Evolutionary conservation across 2,329 filamentous ascomycete species (phyloP).

Genomic region (Falciphora oryzae): DNA sequence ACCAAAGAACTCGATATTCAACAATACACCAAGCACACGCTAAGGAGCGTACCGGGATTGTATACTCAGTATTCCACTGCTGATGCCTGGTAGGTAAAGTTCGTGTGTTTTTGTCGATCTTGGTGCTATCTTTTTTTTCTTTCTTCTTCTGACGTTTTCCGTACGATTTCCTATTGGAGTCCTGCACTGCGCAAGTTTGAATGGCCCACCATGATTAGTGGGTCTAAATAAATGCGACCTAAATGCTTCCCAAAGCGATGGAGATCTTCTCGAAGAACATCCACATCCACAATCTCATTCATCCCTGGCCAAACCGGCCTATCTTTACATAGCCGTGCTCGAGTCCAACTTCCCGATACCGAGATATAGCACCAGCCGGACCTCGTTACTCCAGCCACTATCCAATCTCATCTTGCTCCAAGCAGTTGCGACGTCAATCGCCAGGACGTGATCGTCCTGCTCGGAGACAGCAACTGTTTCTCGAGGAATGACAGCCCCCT

Average conservation of each 20-base stretch:
- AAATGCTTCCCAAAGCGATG: too few species aligned
- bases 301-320: not conserved
- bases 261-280: too few species aligned
- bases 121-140: not conserved
- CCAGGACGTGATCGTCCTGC: constrained; percentile 54
- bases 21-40: not conserved
- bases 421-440: constrained; percentile 69
- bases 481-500: constrained; percentile 61
- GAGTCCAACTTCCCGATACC: constrained; percentile 10
- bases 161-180: not conserved
- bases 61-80: not conserved
- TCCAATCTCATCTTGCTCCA: constrained; percentile 70
- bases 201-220: not conserved
- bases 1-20: not conserved
- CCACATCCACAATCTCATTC: too few species aligned
- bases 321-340: not conserved
- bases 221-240: not conserved
- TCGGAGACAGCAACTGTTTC: constrained; percentile 57
- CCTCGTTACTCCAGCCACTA: constrained; percentile 74
- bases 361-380: constrained; percentile 60
- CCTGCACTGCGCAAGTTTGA: not conserved
- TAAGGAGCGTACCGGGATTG: not conserved
- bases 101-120: too few species aligned
- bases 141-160: not conserved
- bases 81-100: not conserved